Conservation (phyloP, 1,284 basidiomycete species). For the Mrakiaceae sp. region DNA sequence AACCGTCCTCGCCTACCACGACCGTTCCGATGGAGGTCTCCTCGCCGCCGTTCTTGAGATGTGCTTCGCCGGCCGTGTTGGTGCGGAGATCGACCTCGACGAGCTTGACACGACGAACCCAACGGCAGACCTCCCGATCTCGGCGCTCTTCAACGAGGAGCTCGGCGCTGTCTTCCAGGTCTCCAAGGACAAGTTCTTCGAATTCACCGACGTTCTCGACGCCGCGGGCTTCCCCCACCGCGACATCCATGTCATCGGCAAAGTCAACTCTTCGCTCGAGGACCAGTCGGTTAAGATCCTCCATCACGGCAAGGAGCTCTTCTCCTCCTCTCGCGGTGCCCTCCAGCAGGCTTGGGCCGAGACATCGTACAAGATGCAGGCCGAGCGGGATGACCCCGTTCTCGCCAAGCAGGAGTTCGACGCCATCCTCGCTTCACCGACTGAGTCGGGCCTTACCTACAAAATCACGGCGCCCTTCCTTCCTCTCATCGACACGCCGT, state of each 20-base stretch:
- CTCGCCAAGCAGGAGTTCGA: constrained; percentile 72
- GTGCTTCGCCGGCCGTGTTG: constrained; percentile 83
- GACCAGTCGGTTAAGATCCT: constrained; percentile 57
- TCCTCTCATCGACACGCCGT: constrained; percentile 31
- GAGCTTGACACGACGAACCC: constrained; percentile 38
- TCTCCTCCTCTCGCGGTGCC: constrained; percentile 52
- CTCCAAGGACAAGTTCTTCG: constrained; percentile 47
- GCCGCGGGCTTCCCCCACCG: constrained; percentile 59
- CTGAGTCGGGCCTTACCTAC: constrained; percentile 61
- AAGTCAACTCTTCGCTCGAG: constrained; percentile 43
- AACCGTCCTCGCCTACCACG: constrained; percentile 86
- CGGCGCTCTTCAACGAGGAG: constrained; percentile 89
- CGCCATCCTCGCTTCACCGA: constrained; percentile 56
- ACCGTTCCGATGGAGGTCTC: constrained; percentile 88
- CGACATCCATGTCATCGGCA: constrained; percentile 64
- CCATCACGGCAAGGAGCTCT: constrained; percentile 45
- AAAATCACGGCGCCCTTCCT: constrained; percentile 52
- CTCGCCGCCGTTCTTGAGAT: constrained; percentile 90
- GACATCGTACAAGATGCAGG: constrained; percentile 87
- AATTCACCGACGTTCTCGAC: constrained; percentile 53
- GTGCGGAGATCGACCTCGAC: constrained; percentile 59
- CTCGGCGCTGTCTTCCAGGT: constrained; percentile 89
- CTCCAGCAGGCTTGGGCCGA: constrained; percentile 86
- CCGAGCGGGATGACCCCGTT: constrained; percentile 69
- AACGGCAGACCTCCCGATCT: constrained; percentile 45